Base-by-base conservation (phyloP, 1,284 basidiomycete genomes). In the Rhodotorula sp. region DNA sequence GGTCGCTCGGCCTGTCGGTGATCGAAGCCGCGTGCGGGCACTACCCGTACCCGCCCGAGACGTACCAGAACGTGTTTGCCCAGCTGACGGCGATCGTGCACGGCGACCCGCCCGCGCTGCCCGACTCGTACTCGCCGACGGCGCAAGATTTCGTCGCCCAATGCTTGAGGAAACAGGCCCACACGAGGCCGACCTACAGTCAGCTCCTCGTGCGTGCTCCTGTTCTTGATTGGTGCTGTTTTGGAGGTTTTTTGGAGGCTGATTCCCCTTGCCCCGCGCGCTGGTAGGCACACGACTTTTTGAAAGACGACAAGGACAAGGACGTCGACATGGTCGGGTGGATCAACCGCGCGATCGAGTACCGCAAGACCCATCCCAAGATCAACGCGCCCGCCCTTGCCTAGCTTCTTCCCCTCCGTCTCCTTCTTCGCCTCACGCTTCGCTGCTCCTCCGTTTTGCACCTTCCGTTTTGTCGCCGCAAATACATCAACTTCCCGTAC, bases 31-130 rank as follows among this genome's bases (percentile, higher is more conserved):
- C 92, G 59, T 83, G 93, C 77, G 95, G 97, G 29, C 86, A 88
- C 76, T 99, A 99, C 82, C 97, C 96, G 2, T 99, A 97, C 81
- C 96, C 96, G 43, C 95, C 95, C n/a, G 95, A 98, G 83, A 96
- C 94, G 5, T 99, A 97, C 81, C 88, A 89, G 67, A 98, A 98
- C 81, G 94, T 98, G 3, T 97, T 99, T 81, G 91, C 94, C 3
- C 94, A 99, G 83, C 84, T 99, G 56, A 92, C 91, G 46, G 95
- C 95, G 3, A 99, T 99, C 75, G 94, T 99, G 6, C 89, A 97
- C 77, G 97, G 95, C 1, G 90, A 94, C 62, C 89, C 95, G 12
- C 96, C 97, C 5, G 87, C 88, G 66, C 84, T 99, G 58, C 95
- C 31, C 29, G 66, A 23, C 0, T 48, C 70, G 21, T 83, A 82